These are phyloP conservation scores for Puccinia horiana DNA, from an alignment of 1,284 basidiomycete species.

Conservation along the genomic window DNA sequence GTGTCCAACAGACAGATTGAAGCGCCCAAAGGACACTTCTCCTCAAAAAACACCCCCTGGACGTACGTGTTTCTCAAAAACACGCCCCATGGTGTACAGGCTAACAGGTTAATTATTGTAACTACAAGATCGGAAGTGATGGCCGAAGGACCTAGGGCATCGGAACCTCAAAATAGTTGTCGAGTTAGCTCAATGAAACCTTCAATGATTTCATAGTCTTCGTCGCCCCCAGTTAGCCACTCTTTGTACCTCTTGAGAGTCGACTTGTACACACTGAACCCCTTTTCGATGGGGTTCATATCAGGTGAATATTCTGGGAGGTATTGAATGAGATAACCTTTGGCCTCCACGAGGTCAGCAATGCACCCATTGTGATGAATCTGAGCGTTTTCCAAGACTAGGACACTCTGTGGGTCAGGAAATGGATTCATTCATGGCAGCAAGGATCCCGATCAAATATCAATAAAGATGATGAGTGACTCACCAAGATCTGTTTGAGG, in stretches of 20 bases:
- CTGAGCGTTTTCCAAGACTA: not conserved
- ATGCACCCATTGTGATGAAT: not conserved
- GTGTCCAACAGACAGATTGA: no score
- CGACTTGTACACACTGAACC: not conserved
- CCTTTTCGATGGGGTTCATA: constrained; percentile 4
- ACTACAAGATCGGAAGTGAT: no score
- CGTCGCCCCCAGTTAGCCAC: not conserved
- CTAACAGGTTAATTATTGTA: no score
- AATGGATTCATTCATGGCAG: not conserved
- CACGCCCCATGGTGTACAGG: no score
- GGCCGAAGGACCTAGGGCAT: no score
- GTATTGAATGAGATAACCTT: not conserved
- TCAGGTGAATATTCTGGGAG: not conserved
- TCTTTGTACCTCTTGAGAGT: not conserved
- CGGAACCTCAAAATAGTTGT: no score
- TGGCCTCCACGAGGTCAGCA: not conserved
- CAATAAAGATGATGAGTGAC: not conserved
- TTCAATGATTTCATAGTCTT: not conserved
- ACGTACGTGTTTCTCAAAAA: no score
- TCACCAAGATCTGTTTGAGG: not conserved
- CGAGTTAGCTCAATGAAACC: no score
- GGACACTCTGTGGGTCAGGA: not conserved
- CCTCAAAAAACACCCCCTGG: no score
- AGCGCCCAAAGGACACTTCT: no score
- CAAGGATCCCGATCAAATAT: not conserved